Percentiles rank a stretch among this genome's conserved stretches.
phyloP scores from a whole-genome alignment of 2,329 filamentous ascomycete species.

The Colletotrichum cordylinicola region DNA sequence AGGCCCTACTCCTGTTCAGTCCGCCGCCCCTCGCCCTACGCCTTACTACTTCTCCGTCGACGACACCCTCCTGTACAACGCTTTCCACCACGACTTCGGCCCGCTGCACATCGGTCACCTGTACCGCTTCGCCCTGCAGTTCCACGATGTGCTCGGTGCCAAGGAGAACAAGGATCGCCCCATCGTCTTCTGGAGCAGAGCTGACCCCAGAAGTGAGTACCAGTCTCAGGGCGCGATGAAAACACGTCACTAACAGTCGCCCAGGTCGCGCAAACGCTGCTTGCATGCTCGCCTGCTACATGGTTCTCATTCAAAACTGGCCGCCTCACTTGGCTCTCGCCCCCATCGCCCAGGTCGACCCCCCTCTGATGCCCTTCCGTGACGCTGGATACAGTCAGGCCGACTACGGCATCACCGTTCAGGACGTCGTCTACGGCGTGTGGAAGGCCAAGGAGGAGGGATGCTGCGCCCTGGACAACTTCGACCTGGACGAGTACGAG shows the following conservation, averaged over 20 bases:
- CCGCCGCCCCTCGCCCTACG: slow-evolving; percentile 48
- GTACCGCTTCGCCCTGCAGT: slow-evolving; percentile 93
- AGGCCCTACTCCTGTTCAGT: slow-evolving; percentile 42
- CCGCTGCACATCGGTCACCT: slow-evolving; percentile 96
- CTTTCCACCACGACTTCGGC: slow-evolving; percentile 98
- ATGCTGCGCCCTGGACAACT: slow-evolving; percentile 89
- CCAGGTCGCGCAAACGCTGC: slow-evolving; percentile 91
- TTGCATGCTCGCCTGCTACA: slow-evolving; percentile 95
- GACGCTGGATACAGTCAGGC: slow-evolving; percentile 98
- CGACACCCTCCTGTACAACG: slow-evolving; percentile 92
- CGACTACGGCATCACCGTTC: slow-evolving; percentile 93
- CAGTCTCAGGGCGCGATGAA: neutral
- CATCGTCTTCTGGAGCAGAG: slow-evolving; percentile 95
- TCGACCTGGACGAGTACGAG: slow-evolving; percentile 97
- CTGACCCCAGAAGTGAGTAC: slow-evolving; percentile 84
- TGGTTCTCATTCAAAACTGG: slow-evolving; percentile 98
- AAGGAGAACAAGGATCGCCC: slow-evolving; percentile 88
- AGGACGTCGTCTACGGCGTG: slow-evolving; percentile 97
- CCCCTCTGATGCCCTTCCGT: slow-evolving; percentile 97
- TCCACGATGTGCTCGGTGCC: slow-evolving; percentile 93
- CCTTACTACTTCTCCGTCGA: slow-evolving; percentile 98
- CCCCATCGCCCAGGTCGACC: slow-evolving; percentile 95
- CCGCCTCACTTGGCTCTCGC: slow-evolving; percentile 93
- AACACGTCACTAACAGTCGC: slow-evolving; percentile 28
- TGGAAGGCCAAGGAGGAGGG: slow-evolving; percentile 99